Percentiles rank a stretch among this genome's conserved stretches.
phyloP scores from a whole-genome alignment of 78 protist genomes.

The Pigoraptor vietnamica region DNA sequence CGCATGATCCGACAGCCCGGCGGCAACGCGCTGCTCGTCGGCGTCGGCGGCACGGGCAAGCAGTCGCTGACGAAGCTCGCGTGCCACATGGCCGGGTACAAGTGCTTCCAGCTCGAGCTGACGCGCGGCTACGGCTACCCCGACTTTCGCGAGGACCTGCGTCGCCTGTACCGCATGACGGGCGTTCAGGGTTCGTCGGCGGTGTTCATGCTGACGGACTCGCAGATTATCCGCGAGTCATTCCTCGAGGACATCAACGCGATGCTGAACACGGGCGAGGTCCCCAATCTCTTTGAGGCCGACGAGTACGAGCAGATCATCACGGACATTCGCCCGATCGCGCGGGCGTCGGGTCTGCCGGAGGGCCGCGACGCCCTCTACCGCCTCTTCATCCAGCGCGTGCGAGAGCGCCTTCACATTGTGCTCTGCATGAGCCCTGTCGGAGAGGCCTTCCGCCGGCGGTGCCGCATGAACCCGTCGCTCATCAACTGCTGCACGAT shows the following conservation, averaged over 20 bases:
- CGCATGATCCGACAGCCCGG: constrained; percentile 71
- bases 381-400: constrained; percentile 30
- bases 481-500: constrained; percentile 81
- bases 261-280: constrained; percentile 82
- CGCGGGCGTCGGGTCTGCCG: not conserved
- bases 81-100: constrained; percentile 48
- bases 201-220: constrained; percentile 81
- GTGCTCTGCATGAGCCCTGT: constrained; percentile 79
- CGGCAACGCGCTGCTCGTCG: constrained; percentile 90
- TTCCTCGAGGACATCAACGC: constrained; percentile 86
- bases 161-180: constrained; percentile 26
- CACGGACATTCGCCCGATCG: not conserved
- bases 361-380: not conserved
- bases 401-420: constrained; percentile 65
- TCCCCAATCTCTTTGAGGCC: constrained; percentile 75
- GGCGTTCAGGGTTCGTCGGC: constrained; percentile 54
- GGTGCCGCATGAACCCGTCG: constrained; percentile 83
- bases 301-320: constrained; percentile 61
- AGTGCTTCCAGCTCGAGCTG: constrained; percentile 43
- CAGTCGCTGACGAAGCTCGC: constrained; percentile 81
- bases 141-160: constrained; percentile 69
- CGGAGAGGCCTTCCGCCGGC: constrained; percentile 68
- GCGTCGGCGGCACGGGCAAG: constrained; percentile 93
- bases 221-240: constrained; percentile 71
- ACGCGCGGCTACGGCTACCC: constrained; percentile 46